Evolutionary conservation across 306 rosid species (phyloP).

Genomic region (Mimosa pudica): DNA sequence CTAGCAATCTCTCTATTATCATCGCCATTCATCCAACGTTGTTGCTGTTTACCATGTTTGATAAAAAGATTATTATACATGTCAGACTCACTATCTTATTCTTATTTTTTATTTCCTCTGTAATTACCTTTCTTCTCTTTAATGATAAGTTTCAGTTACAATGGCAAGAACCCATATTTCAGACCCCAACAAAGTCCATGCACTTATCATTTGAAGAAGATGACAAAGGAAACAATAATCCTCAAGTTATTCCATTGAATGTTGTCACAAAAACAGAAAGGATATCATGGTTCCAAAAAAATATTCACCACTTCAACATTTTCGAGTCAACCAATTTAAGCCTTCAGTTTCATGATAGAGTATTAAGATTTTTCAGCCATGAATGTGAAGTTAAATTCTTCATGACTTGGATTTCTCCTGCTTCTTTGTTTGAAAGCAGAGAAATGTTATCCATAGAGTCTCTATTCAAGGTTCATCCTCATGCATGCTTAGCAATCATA

Average conservation of each 20-base stretch:
- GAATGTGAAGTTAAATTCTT: slow-evolving; percentile 55
- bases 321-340: slow-evolving; percentile 48
- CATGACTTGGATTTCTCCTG: slow-evolving; percentile 69
- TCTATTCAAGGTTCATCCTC: slow-evolving; percentile 65
- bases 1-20: no score
- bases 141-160: neutral
- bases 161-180: slow-evolving; percentile 2
- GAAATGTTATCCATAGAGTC: slow-evolving; percentile 58
- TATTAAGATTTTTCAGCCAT: slow-evolving; percentile 40
- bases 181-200: slow-evolving; percentile 32
- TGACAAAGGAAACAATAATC: slow-evolving; percentile 36
- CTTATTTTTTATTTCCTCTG: slow-evolving; percentile 36
- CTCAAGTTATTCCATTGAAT: slow-evolving; percentile 47
- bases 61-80: neutral
- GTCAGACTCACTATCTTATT: slow-evolving; percentile 39
- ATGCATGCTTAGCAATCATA: slow-evolving; percentile 66
- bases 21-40: no score
- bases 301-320: slow-evolving; percentile 44
- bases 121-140: slow-evolving; percentile 45
- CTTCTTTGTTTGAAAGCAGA: slow-evolving; percentile 42
- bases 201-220: slow-evolving; percentile 41
- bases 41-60: no score
- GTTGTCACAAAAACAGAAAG: slow-evolving; percentile 44
- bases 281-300: slow-evolving; percentile 48
- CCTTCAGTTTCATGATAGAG: slow-evolving; percentile 45